These are phyloP conservation scores for Aegilops longissima DNA, from an alignment of 176 grass and related monocot species.

Conservation along the genomic window DNA sequence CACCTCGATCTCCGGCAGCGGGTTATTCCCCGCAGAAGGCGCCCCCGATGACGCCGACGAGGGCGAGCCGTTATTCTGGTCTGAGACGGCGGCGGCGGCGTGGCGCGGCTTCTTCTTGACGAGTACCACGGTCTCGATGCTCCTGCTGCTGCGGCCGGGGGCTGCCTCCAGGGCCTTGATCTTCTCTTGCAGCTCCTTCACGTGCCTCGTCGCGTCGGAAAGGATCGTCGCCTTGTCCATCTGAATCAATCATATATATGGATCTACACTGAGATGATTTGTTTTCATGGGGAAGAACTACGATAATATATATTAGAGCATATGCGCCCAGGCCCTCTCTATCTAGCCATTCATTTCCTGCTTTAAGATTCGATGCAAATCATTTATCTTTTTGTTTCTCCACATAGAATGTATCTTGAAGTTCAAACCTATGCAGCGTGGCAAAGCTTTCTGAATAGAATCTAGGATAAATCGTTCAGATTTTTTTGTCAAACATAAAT, in stretches of 20 bases:
- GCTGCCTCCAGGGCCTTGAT: conserved; percentile 44
- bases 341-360: too few species aligned
- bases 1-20: conserved; percentile 55
- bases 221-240: conserved; percentile 81
- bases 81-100: conserved; percentile 1
- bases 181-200: conserved; percentile 65
- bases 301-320: too few species aligned
- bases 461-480: too few species aligned
- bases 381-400: too few species aligned
- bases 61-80: neutral
- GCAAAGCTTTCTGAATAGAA: too few species aligned
- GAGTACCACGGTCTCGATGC: conserved; percentile 32
- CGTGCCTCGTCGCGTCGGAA: conserved; percentile 47
- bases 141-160: conserved; percentile 12
- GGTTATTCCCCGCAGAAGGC: neutral
- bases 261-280: neutral
- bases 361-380: too few species aligned
- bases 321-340: too few species aligned
- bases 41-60: neutral
- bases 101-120: conserved; percentile 49
- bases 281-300: neutral
- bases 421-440: too few species aligned
- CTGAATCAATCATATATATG: conserved; percentile 19
- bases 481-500: too few species aligned
- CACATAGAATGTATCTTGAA: too few species aligned